Evolutionary conservation across 768 basidiomycete species (phyloP).

Genomic region (Rhodotorula kratochvilovae): DNA sequence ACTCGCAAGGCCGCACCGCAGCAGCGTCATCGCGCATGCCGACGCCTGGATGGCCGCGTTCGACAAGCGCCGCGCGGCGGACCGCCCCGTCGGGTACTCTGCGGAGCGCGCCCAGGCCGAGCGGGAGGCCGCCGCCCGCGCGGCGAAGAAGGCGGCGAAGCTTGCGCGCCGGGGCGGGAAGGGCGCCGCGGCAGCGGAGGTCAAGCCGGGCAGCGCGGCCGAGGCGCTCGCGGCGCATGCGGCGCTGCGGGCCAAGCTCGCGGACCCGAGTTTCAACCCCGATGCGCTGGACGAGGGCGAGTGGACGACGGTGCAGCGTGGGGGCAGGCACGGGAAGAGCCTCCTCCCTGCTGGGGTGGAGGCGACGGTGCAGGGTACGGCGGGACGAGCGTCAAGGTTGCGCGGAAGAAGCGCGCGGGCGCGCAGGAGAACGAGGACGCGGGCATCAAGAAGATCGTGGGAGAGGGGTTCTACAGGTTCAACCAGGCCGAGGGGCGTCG

Average conservation of each 20-base stretch:
- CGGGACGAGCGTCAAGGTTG: constrained; percentile 30
- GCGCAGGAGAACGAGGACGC: constrained; percentile 4
- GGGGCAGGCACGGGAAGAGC: constrained; percentile 34
- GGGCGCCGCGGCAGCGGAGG: not conserved
- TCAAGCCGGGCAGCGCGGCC: constrained; percentile 27
- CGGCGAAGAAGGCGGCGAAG: constrained; percentile 1
- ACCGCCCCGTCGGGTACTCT: not conserved
- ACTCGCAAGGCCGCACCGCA: constrained; percentile 18
- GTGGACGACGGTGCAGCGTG: constrained; percentile 31
- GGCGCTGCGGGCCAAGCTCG: not conserved
- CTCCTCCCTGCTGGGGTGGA: constrained; percentile 19
- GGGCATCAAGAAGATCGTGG: constrained; percentile 35
- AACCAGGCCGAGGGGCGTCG: constrained; percentile 23
- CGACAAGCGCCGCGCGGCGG: constrained; percentile 10
- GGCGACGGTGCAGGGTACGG: constrained; percentile 30
- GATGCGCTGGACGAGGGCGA: constrained; percentile 31
- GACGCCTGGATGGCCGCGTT: constrained; percentile 33
- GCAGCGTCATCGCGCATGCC: constrained; percentile 16
- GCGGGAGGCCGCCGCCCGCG: not conserved
- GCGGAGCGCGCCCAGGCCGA: not conserved
- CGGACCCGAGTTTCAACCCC: constrained; percentile 20
- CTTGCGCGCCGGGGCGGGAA: not conserved
- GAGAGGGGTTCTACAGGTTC: constrained; percentile 38
- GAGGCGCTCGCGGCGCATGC: constrained; percentile 25
- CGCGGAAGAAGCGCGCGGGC: constrained; percentile 25